Evolutionary conservation across 2,329 filamentous ascomycete species (phyloP).

Genomic region (Fusarium guadeloupense): DNA sequence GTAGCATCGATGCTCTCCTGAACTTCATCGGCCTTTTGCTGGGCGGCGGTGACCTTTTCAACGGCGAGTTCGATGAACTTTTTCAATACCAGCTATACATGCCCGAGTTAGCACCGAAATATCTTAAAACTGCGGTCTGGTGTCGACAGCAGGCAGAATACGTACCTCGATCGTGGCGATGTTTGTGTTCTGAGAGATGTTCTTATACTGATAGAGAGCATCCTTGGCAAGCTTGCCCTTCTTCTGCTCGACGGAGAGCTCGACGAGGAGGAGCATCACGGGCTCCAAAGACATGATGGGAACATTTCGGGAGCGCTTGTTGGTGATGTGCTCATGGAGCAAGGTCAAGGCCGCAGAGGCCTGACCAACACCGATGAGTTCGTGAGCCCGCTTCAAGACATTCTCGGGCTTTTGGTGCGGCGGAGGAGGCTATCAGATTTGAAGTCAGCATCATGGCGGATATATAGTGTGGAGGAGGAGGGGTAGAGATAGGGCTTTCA

Average conservation of each 20-base stretch:
- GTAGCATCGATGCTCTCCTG: constrained; percentile 86
- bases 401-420: constrained; percentile 98
- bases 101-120: constrained; percentile 30
- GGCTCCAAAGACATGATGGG: constrained; percentile 96
- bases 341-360: constrained; percentile 89
- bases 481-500: constrained; percentile 37
- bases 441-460: constrained; percentile 43
- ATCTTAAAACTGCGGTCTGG: constrained; percentile 8
- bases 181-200: constrained; percentile 99
- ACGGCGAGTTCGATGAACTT: constrained; percentile 98
- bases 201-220: constrained; percentile 99
- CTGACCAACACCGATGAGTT: constrained; percentile 98
- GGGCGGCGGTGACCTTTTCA: constrained; percentile 93
- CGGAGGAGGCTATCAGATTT: constrained; percentile 78
- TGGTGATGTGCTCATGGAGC: constrained; percentile 99
- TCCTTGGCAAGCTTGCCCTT: constrained; percentile 99
- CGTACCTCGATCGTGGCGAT: constrained; percentile 93
- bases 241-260: constrained; percentile 95
- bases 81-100: constrained; percentile 82
- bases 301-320: constrained; percentile 96
- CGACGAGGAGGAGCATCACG: constrained; percentile 97
- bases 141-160: constrained; percentile 10
- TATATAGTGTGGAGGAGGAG: constrained; percentile 43
- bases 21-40: constrained; percentile 94
- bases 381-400: constrained; percentile 97